Evolutionary conservation across 805 yeast genomes (phyloP).

Genomic region (Teunomyces funiuensis): DNA sequence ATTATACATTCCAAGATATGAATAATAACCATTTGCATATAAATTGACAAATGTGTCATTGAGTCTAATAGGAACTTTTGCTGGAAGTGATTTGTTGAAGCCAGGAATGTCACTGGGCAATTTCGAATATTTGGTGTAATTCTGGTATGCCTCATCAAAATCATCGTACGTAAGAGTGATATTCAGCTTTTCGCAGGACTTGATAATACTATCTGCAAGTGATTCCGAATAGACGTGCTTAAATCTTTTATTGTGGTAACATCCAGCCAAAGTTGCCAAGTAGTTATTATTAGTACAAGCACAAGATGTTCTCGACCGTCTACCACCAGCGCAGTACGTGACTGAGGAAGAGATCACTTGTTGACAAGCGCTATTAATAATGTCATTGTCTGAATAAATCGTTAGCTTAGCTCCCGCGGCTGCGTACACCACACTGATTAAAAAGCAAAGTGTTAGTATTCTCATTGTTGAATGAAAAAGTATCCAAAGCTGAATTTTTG

Average conservation of each 20-base stretch:
- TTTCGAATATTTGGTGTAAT: slow-evolving; percentile 17
- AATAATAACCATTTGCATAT: slow-evolving; percentile 14
- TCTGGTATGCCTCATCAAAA: slow-evolving; percentile 13
- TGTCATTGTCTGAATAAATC: neutral
- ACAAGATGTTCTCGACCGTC: slow-evolving; percentile 14
- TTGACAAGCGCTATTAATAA: slow-evolving; percentile 9
- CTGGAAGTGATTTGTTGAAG: slow-evolving; percentile 21
- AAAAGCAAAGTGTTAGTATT: neutral
- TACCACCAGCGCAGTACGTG: slow-evolving; percentile 6
- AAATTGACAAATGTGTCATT: slow-evolving; percentile 12
- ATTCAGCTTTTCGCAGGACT: slow-evolving; percentile 20
- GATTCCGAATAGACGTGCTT: slow-evolving; percentile 2
- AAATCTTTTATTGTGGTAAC: slow-evolving; percentile 17
- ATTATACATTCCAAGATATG: slow-evolving; percentile 23
- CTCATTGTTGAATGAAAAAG: too few species aligned
- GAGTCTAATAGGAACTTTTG: slow-evolving; percentile 24
- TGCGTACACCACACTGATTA: neutral
- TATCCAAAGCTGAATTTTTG: too few species aligned
- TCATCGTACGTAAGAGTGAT: slow-evolving; percentile 21
- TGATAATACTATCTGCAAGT: slow-evolving; percentile 9
- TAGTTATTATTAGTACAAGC: slow-evolving; percentile 25
- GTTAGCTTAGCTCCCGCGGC: neutral
- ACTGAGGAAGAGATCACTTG: slow-evolving; percentile 9
- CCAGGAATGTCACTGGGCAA: slow-evolving; percentile 17
- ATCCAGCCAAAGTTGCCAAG: slow-evolving; percentile 32